Evolutionary conservation across 2,329 filamentous ascomycete genomes (phyloP).

Genomic region (Exophiala spinifera): DNA sequence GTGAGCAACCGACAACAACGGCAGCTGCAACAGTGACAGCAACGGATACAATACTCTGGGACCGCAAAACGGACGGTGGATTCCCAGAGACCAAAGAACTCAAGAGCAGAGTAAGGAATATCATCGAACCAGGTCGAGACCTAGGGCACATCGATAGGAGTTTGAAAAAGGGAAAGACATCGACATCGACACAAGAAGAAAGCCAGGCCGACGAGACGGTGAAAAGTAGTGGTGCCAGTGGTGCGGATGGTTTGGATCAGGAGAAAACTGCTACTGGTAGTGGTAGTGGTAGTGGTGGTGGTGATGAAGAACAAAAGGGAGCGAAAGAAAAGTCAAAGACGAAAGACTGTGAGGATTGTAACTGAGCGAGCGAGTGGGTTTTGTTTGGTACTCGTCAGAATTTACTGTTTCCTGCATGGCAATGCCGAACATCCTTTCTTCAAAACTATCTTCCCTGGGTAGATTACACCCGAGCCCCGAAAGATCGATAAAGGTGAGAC

Average conservation of each 20-base stretch:
- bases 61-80: slow-evolving; percentile 78
- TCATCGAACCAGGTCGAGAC: slow-evolving; percentile 72
- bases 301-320: neutral
- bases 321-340: neutral
- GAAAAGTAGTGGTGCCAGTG: neutral
- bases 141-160: slow-evolving; percentile 76
- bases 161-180: slow-evolving; percentile 31
- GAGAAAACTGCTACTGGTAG: too few species aligned
- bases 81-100: slow-evolving; percentile 94
- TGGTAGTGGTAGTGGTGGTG: neutral
- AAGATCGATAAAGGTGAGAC: too few species aligned
- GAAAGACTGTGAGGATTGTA: slow-evolving; percentile 33
- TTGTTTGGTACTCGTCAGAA: too few species aligned
- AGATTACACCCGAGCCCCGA: too few species aligned
- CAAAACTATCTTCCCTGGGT: too few species aligned
- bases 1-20: neutral
- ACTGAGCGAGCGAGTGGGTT: too few species aligned
- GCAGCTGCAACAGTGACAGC: slow-evolving; percentile 9
- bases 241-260: slow-evolving; percentile 26
- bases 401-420: too few species aligned
- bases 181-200: slow-evolving; percentile 14
- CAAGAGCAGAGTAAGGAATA: slow-evolving; percentile 77
- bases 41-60: slow-evolving; percentile 68
- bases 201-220: neutral
- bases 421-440: too few species aligned